Base-by-base conservation (phyloP, 148 eudicot genomes). In the Drosera capensis region DNA sequence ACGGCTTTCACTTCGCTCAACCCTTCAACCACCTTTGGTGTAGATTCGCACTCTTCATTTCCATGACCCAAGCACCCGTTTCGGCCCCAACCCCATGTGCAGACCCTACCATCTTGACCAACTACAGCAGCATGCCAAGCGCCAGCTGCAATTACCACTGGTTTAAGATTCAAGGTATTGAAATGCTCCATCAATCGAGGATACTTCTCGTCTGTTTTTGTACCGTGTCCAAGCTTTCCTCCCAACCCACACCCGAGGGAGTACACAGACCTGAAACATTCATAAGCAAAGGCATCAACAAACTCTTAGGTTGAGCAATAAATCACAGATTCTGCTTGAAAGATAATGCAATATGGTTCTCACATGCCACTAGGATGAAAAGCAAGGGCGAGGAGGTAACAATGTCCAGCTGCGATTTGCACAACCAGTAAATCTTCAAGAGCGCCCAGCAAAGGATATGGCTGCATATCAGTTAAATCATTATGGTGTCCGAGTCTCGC, bases 61-160 rank as follows among this genome's bases (percentile, higher is more conserved):
- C 95, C 92, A 38, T 88, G 95, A 9, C 97, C 97, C 50, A 88
- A 66, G 54, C 97, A 88, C 2, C 97, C 97, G 41, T 88, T 78
- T 11, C 97, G 79, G 1, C 97, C 94, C 97, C 97, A 88, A 39
- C 97, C 97, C 97, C 97, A 88, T 1, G 96, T 88, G 59, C 96
- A 88, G 1, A 88, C 96, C 64, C 96, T 72, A 41, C 96, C 96
- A 39, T 88, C 97, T 36, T 60, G 65, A 14, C 97, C 93, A 16
- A 80, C 97, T 18, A 83, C 97, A 25, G 94, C 97, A 21, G 97
- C 92, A 39, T 88, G 97, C 97, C 97, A 88, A 49, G 94, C 94
- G 51, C 97, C 97, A 1, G 97, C 94, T n/a, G 97, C 92, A 40
- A 88, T 74, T 23, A 80, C 81, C 47, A 67, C 54, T 1, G 97